Evolutionary conservation across 2,329 filamentous ascomycete species (phyloP).

Genomic region (Colletotrichum euphorbiae): DNA sequence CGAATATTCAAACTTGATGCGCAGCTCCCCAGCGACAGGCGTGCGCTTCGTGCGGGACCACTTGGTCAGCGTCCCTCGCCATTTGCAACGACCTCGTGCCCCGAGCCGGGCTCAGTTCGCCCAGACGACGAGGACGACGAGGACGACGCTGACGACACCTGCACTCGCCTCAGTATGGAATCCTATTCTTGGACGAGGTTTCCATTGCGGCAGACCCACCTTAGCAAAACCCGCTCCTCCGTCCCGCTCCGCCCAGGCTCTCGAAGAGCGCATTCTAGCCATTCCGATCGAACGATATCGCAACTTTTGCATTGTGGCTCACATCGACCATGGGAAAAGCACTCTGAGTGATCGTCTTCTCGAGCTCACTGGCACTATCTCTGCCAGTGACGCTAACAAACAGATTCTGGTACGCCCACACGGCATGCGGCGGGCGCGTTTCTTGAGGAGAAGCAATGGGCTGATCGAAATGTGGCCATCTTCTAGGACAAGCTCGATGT

Average conservation of each 20-base stretch:
- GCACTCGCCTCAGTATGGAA: not conserved
- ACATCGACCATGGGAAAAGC: slow-evolving; percentile 98
- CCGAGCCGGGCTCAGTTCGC: not conserved
- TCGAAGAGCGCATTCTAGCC: slow-evolving; percentile 72
- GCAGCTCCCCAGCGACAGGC: slow-evolving; percentile 28
- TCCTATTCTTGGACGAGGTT: not conserved
- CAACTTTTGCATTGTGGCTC: slow-evolving; percentile 98
- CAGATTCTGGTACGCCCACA: slow-evolving; percentile 75
- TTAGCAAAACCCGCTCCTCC: slow-evolving; percentile 31
- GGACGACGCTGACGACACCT: not conserved
- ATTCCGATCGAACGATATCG: slow-evolving; percentile 85
- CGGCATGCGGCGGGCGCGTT: not conserved
- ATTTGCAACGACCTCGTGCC: slow-evolving; percentile 12
- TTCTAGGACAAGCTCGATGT: slow-evolving; percentile 89
- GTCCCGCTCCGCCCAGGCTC: slow-evolving; percentile 48
- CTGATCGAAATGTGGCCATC: slow-evolving; percentile 14
- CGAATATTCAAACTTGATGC: slow-evolving; percentile 34
- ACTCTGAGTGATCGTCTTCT: slow-evolving; percentile 93
- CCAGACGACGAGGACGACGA: slow-evolving; percentile 5
- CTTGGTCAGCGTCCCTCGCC: slow-evolving; percentile 24
- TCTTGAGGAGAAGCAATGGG: not conserved
- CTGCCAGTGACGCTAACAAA: slow-evolving; percentile 83
- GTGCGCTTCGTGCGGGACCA: slow-evolving; percentile 32
- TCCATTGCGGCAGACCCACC: slow-evolving; percentile 15
- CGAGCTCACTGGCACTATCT: slow-evolving; percentile 93